Conservation (phyloP, 306 rosid species). For the Vachellia collinsii region DNA sequence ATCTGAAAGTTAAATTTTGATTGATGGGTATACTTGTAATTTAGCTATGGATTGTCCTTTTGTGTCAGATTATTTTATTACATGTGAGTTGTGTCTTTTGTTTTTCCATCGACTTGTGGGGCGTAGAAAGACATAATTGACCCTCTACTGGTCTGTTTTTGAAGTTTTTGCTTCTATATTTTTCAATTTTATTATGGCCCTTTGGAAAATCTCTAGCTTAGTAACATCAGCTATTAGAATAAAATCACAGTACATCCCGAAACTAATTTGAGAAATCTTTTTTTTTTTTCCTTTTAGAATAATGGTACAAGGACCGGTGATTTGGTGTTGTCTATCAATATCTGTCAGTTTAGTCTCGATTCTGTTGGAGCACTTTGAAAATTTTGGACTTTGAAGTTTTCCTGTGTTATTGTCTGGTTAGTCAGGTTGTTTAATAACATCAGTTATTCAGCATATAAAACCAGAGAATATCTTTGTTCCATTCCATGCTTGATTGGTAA, state of each 20-base stretch:
- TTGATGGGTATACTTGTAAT: slow-evolving; percentile 56
- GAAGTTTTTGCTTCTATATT: slow-evolving; percentile 16
- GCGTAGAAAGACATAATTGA: slow-evolving; percentile 48
- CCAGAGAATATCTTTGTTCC: slow-evolving; percentile 1
- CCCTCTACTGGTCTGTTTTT: slow-evolving; percentile 43
- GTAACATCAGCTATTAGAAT: no score
- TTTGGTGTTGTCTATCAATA: neutral
- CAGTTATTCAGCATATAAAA: neutral
- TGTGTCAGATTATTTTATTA: slow-evolving; percentile 34
- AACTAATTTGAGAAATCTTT: neutral
- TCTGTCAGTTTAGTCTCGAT: slow-evolving; percentile 1
- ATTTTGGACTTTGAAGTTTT: neutral
- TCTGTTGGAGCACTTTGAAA: neutral
- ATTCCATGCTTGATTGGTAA: neutral
- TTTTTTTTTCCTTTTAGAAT: neutral
- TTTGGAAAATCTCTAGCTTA: neutral
- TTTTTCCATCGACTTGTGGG: slow-evolving; percentile 33
- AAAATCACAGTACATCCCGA: neutral
- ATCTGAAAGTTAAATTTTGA: slow-evolving; percentile 19
- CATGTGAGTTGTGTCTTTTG: slow-evolving; percentile 28
- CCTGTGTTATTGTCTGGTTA: neutral
- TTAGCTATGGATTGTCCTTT: slow-evolving; percentile 30
- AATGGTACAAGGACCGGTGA: neutral
- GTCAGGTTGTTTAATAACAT: slow-evolving; percentile 8
- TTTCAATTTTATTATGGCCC: slow-evolving; percentile 29